phyloP scores from a whole-genome alignment of 164 flowering plant species.

The Dillenia turbinata region DNA sequence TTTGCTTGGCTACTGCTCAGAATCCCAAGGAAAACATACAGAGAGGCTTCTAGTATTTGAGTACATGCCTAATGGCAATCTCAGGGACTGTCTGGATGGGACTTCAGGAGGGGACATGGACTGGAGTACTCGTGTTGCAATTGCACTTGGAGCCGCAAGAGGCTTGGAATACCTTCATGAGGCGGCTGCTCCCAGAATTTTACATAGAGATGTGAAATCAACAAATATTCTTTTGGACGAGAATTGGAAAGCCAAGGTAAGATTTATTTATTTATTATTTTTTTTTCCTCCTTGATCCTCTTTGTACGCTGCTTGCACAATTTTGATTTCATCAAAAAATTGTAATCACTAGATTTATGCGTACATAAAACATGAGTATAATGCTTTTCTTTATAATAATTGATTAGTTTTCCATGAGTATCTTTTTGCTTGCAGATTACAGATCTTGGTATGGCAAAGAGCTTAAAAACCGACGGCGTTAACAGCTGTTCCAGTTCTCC shows the following conservation, averaged over 20 bases:
- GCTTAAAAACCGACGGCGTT: constrained; percentile 59
- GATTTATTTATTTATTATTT: constrained; percentile 1
- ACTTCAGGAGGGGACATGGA: constrained; percentile 45
- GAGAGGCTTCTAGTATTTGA: constrained; percentile 89
- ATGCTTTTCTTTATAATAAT: background rate
- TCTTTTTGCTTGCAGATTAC: constrained; percentile 58
- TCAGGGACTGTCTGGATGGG: constrained; percentile 79
- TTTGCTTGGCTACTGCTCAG: constrained; percentile 89
- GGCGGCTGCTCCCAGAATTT: constrained; percentile 93
- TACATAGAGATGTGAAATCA: constrained; percentile 97
- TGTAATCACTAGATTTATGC: background rate
- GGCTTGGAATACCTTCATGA: constrained; percentile 98
- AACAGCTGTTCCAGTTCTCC: constrained; percentile 88
- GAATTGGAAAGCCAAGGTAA: constrained; percentile 79
- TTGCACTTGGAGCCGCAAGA: constrained; percentile 97
- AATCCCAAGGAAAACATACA: constrained; percentile 55
- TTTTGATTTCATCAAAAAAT: no score
- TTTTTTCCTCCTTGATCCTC: background rate
- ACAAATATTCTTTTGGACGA: constrained; percentile 90
- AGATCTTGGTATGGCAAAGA: constrained; percentile 97
- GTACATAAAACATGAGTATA: background rate
- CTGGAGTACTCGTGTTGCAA: constrained; percentile 76
- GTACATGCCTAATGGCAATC: constrained; percentile 77
- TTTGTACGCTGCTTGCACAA: no score
- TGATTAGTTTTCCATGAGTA: background rate